phyloP scores from a whole-genome alignment of 345 rosid genomes.

The Pistacia vera region DNA sequence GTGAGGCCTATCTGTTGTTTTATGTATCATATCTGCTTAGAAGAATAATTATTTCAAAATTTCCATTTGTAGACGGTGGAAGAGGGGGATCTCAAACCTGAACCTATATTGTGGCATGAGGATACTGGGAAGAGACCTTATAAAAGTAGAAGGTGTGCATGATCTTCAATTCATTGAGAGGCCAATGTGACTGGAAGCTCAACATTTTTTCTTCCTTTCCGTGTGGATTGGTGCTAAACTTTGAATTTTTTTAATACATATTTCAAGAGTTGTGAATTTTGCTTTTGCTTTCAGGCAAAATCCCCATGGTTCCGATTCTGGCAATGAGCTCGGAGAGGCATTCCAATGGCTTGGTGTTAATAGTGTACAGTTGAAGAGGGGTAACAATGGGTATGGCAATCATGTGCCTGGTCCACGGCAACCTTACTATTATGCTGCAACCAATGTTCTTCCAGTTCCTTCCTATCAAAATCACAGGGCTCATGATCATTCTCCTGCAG shows the following conservation, averaged over 20 bases:
- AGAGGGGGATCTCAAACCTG: constrained; percentile 59
- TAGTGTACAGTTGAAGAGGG: constrained; percentile 51
- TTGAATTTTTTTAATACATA: background rate
- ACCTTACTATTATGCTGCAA: constrained; percentile 26
- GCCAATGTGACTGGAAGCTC: background rate
- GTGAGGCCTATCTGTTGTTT: background rate
- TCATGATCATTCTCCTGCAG: constrained; percentile 23
- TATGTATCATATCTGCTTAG: too few relatives aligned
- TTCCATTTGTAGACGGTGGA: constrained; percentile 51
- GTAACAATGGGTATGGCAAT: constrained; percentile 28
- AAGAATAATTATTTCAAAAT: too few relatives aligned
- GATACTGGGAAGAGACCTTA: constrained; percentile 59
- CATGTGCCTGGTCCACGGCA: constrained; percentile 33
- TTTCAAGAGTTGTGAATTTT: constrained; percentile 4
- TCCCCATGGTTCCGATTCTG: constrained; percentile 53
- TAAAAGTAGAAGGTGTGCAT: constrained; percentile 42
- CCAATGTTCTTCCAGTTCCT: constrained; percentile 29
- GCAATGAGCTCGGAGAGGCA: constrained; percentile 72
- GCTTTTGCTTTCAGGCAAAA: constrained; percentile 54
- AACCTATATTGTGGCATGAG: constrained; percentile 80
- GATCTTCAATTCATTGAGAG: background rate
- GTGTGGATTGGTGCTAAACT: background rate
- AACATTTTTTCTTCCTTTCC: background rate
- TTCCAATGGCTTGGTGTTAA: constrained; percentile 67
- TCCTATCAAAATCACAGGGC: constrained; percentile 28